Percentiles rank a stretch among this genome's conserved stretches.
phyloP scores from a whole-genome alignment of 179 eudicot species.

The Vitellaria paradoxa region DNA sequence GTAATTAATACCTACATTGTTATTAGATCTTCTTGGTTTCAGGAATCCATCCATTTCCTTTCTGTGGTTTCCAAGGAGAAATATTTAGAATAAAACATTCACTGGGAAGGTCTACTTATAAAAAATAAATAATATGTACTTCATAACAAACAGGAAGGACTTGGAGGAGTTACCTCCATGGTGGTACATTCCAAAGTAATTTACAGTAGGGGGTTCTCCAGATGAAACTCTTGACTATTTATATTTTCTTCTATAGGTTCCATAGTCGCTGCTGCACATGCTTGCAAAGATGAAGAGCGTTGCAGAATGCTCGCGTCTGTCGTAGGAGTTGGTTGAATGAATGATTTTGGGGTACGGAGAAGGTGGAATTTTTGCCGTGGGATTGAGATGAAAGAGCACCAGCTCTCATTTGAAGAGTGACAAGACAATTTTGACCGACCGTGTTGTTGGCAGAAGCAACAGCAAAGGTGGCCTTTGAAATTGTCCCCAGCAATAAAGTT shows the following conservation, averaged over 20 bases:
- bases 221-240: background rate
- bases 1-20: background rate
- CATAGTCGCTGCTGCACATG: constrained; percentile 8
- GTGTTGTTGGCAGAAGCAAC: background rate
- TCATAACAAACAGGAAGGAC: background rate
- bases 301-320: too few species aligned
- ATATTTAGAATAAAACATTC: background rate
- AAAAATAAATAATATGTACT: too few species aligned
- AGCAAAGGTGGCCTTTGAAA: background rate
- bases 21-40: background rate
- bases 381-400: background rate
- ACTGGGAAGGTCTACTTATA: background rate
- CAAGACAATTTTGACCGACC: background rate
- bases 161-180: background rate
- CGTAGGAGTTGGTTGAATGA: background rate
- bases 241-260: background rate
- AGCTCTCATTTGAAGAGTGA: background rate
- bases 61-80: background rate
- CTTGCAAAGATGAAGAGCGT: background rate
- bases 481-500: background rate
- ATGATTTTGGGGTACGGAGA: background rate
- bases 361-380: background rate
- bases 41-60: background rate
- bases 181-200: too few species aligned
- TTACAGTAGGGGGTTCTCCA: too few species aligned